Base-by-base conservation (phyloP, 2,329 filamentous ascomycete genomes). In the Trichoderma afroharzianum region DNA sequence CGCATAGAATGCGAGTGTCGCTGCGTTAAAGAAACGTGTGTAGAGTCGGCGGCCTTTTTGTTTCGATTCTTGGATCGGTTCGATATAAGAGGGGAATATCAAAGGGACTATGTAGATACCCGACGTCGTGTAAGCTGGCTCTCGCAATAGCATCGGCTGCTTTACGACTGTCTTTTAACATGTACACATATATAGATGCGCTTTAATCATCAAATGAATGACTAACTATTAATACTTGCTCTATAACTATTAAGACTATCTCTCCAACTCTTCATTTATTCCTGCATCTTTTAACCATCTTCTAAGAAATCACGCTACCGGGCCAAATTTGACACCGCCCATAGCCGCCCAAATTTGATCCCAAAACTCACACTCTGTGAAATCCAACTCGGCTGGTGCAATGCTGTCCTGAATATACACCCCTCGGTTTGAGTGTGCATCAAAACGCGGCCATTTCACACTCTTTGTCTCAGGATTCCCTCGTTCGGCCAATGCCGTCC, bases 1-100 rank as follows among this genome's bases (percentile, higher is more conserved):
- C 76, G 82, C 83, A 8, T 88, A 81, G 14, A n/a, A 18, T 26
- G 47, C 53, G 30, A 62, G 66, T 32, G 11, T 33, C 8, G 55
- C 26, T 26, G n/a, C 33, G 18, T 33, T 26, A 5, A 24, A 15
- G n/a, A 28, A 30, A 36, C 18, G 39, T 15, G 58, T 50, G 39
- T 36, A 30, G 24, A 58, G 26, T 28, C 6, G 50, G 24, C 12
- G 21, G 28, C 39, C 39, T 43, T 8, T 28, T n/a, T 36, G 8
- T 36, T 14, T 33, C 26, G 30, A 43, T 53, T 67, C 14, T 67
- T 53, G 47, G 26, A n/a, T 59, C 32, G 59, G 15, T 53, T 61
- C 24, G n/a, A 26, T 26, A 30, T 18, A n/a, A 59, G n/a, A 47
- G 11, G 30, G n/a, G 30, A 43, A 36, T 14, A 8, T 39, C 57